These are phyloP conservation scores for Pyrrhoderma lamaoense DNA, from an alignment of 1,284 basidiomycete genomes.

Conservation along the genomic window DNA sequence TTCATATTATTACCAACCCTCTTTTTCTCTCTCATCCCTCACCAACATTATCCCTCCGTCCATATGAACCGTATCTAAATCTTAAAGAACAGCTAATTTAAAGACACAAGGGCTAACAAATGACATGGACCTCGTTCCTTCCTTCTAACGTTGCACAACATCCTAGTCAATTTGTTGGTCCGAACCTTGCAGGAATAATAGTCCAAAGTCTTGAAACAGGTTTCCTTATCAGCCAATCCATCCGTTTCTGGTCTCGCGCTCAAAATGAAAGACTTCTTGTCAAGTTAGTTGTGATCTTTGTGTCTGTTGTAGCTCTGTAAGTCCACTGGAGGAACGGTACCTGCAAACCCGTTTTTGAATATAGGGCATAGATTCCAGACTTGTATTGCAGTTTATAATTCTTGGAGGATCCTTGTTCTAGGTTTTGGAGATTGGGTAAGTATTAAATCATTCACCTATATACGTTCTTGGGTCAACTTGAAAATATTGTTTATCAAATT, in stretches of 20 bases:
- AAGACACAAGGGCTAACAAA: constrained; percentile 1
- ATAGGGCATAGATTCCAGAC: constrained; percentile 24
- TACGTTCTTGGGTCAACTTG: not conserved
- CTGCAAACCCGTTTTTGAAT: not conserved
- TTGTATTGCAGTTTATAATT: constrained; percentile 22
- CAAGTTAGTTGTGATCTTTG: constrained; percentile 23
- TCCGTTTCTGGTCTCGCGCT: constrained; percentile 26
- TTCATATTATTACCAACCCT: not conserved
- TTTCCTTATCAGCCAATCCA: constrained; percentile 26
- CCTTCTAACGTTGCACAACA: constrained; percentile 21
- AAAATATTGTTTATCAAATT: not conserved
- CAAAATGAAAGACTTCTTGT: constrained; percentile 22
- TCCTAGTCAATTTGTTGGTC: constrained; percentile 25
- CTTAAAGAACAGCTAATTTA: not conserved
- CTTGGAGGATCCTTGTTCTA: constrained; percentile 24
- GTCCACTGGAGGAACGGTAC: constrained; percentile 13
- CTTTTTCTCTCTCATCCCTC: not conserved
- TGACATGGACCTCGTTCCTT: constrained; percentile 15
- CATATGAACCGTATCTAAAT: not conserved
- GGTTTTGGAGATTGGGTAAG: constrained; percentile 22
- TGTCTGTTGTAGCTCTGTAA: constrained; percentile 22
- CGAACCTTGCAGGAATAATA: constrained; percentile 23
- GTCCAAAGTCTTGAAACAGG: constrained; percentile 26
- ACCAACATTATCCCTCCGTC: not conserved
- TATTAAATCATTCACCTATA: not conserved